Base-by-base conservation (phyloP, 2,329 filamentous ascomycete species). In the Geoglossum cookeanum region DNA sequence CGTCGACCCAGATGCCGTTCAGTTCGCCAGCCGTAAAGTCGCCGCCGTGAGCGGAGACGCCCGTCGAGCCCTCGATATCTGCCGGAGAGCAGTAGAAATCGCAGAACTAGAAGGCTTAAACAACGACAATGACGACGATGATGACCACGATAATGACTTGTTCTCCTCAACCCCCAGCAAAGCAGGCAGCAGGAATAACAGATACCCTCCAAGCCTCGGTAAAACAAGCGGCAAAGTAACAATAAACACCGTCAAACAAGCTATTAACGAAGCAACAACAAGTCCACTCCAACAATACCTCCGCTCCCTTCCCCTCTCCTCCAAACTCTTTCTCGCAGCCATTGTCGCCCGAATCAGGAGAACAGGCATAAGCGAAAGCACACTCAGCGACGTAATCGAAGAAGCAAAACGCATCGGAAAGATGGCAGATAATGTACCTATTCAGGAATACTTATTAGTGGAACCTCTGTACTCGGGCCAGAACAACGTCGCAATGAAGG, bases 31-130 rank as follows among this genome's bases (percentile, higher is more conserved):
- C 63, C 82, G 92, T 60, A 98, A 98, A 71, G 92, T 98, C 35
- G 92, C 92, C 4, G 91, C 92, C 44, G 94, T 98, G 49, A 94
- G 87, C 61, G 94, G 92, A 59, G 92, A 98, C 65, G 92, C 92
- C 17, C 78, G 92, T 58, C 81, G 92, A 61, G 92, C 90, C 1
- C 76, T 98, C 22, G 92, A 98, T 65, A 97, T 98, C 59, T 98
- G 94, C 68, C 81, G 92, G 33, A 81, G 92, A 61, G 92, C 92
- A 1, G 92, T 98, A 13, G 92, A 98, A 70, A 81, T 98, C 30
- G 92, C 91, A 33, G 92, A 98, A 69, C 77, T 84, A 55, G 84
- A 91, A 52, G 55, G 44, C 32, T 30, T 5, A 13, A 37, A 32
- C 13, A 67, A 69, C 32, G 62, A 63, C 8, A 66, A 68, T n/a